Evolutionary conservation across 768 basidiomycete genomes (phyloP).

Genomic region (Chalciporus pseudorubinellus): DNA sequence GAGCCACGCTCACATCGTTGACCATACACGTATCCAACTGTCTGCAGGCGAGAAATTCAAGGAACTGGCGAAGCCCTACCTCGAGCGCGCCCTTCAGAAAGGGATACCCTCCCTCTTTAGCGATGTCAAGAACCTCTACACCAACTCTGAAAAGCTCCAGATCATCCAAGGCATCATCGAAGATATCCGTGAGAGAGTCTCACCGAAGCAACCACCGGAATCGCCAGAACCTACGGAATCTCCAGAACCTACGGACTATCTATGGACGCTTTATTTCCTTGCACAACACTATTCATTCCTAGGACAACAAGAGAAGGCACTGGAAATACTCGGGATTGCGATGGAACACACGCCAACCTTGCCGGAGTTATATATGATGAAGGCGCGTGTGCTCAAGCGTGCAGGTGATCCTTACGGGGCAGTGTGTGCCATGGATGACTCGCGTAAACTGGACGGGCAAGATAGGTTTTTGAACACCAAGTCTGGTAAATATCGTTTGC

Average conservation of each 20-base stretch:
- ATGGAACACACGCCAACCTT: constrained; percentile 88
- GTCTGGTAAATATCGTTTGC: constrained; percentile 82
- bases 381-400: constrained; percentile 82
- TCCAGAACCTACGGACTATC: constrained; percentile 69
- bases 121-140: constrained; percentile 85
- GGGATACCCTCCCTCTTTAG: constrained; percentile 93
- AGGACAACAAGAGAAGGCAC: constrained; percentile 43
- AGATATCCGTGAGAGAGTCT: constrained; percentile 38
- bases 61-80: constrained; percentile 60
- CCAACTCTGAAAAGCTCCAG: constrained; percentile 57
- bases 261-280: constrained; percentile 96
- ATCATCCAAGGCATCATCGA: constrained; percentile 71
- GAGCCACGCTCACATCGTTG: constrained; percentile 2
- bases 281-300: constrained; percentile 83
- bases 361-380: constrained; percentile 82
- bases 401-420: constrained; percentile 78
- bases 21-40: background rate
- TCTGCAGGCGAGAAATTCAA: constrained; percentile 64
- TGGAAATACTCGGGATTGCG: constrained; percentile 63
- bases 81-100: constrained; percentile 67
- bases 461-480: constrained; percentile 96
- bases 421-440: constrained; percentile 73
- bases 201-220: constrained; percentile 27
- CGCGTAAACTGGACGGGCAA: constrained; percentile 84
- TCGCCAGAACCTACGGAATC: constrained; percentile 55